phyloP scores from a whole-genome alignment of 2,329 filamentous ascomycete genomes.

The Diaporthe amygdali region DNA sequence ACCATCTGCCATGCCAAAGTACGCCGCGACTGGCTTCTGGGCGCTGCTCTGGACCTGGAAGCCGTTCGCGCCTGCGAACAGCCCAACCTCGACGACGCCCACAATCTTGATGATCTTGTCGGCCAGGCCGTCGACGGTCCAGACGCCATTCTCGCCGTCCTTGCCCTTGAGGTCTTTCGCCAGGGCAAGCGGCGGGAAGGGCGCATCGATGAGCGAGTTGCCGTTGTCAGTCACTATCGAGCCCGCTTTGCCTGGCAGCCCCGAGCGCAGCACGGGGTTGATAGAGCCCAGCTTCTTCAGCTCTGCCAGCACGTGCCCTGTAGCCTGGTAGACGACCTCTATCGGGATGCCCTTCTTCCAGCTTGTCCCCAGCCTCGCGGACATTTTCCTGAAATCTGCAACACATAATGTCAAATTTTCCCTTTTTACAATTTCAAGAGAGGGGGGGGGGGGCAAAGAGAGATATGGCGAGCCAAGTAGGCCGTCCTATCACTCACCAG shows the following conservation, averaged over 20 bases:
- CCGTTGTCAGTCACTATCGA: constrained; percentile 82
- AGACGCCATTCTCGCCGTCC: constrained; percentile 68
- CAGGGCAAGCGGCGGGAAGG: constrained; percentile 78
- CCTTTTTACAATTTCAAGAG: too few species aligned
- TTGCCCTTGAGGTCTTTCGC: constrained; percentile 52
- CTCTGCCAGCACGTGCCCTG: constrained; percentile 75
- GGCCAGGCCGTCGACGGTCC: constrained; percentile 81
- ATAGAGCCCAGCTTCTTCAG: constrained; percentile 76
- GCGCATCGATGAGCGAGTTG: constrained; percentile 91
- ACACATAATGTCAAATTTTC: constrained; percentile 12
- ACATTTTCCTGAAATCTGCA: constrained; percentile 87
- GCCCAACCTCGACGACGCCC: constrained; percentile 88
- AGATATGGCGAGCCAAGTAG: background rate
- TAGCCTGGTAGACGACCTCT: constrained; percentile 87
- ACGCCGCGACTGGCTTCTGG: constrained; percentile 91
- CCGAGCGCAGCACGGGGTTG: constrained; percentile 73
- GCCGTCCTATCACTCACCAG: constrained; percentile 58
- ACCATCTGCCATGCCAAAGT: constrained; percentile 90
- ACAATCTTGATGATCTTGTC: constrained; percentile 78
- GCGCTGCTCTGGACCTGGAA: constrained; percentile 73
- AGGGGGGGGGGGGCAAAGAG: too few species aligned
- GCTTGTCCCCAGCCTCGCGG: constrained; percentile 71
- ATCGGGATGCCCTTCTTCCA: constrained; percentile 90
- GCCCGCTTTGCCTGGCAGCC: constrained; percentile 78
- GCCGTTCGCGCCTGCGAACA: constrained; percentile 86